Evolutionary conservation across 2,329 filamentous ascomycete genomes (phyloP).

Genomic region (Colletotrichum gloeosporioides): DNA sequence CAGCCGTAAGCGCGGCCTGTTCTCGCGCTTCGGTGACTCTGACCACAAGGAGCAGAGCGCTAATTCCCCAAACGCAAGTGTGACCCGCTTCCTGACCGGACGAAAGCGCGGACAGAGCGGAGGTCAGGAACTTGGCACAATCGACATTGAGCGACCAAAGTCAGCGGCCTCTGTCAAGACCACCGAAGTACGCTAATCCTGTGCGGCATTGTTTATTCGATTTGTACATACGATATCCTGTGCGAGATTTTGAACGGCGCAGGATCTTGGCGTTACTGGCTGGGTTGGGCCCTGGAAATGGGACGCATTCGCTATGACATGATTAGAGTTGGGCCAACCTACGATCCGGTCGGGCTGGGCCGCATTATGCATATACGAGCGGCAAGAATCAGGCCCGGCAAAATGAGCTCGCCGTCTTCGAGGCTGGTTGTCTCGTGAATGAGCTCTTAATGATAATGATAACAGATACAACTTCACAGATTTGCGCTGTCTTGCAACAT

Average conservation of each 20-base stretch:
- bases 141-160: constrained; percentile 61
- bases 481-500: background rate
- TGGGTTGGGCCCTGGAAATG: background rate
- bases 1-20: constrained; percentile 69
- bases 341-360: background rate
- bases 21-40: constrained; percentile 78
- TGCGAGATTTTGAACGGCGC: background rate
- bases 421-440: background rate
- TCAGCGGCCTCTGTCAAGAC: constrained; percentile 31
- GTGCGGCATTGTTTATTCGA: background rate
- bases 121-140: constrained; percentile 73
- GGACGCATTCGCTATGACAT: constrained; percentile 18
- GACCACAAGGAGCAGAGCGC: constrained; percentile 38
- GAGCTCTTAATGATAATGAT: constrained; percentile 22
- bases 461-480: background rate
- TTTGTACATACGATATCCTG: background rate
- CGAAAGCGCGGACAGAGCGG: constrained; percentile 76
- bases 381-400: background rate
- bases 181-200: constrained; percentile 20
- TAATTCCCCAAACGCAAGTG: constrained; percentile 39
- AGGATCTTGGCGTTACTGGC: constrained; percentile 6
- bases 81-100: constrained; percentile 69
- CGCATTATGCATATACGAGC: constrained; percentile 14
- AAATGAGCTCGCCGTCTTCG: background rate
- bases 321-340: background rate